These are phyloP conservation scores for Neopestalotiopsis sp. DNA, from an alignment of 2,329 filamentous ascomycete genomes.

Conservation along the genomic window DNA sequence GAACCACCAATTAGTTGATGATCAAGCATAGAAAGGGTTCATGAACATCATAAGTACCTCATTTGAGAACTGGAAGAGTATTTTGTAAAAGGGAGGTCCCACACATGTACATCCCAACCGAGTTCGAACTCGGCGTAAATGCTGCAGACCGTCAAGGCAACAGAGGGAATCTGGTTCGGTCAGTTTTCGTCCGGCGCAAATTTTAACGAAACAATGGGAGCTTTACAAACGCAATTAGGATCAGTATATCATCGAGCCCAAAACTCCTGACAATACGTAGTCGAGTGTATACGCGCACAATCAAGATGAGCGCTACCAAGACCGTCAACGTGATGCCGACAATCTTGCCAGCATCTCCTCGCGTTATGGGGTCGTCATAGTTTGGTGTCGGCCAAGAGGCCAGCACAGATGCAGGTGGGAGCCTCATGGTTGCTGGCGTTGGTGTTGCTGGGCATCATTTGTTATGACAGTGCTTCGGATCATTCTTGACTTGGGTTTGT, in stretches of 20 bases:
- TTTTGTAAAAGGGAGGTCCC: conserved; percentile 15
- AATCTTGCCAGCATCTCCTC: conserved; percentile 34
- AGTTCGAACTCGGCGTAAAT: conserved; percentile 28
- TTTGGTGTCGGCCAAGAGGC: conserved; percentile 38
- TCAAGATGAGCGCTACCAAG: conserved; percentile 36
- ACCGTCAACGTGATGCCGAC: conserved; percentile 31
- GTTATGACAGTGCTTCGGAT: not conserved
- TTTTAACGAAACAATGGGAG: not conserved
- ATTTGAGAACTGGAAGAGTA: not conserved
- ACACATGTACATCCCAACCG: conserved; percentile 35
- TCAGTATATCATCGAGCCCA: conserved; percentile 30
- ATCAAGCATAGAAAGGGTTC: not conserved
- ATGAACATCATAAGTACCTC: not conserved
- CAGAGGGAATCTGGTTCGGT: conserved; percentile 25
- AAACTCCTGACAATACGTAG: conserved; percentile 39
- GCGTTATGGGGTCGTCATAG: conserved; percentile 36
- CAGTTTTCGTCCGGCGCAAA: not conserved
- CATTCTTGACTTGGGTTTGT: not conserved
- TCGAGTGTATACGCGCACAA: conserved; percentile 41
- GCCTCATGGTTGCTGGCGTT: conserved; percentile 27
- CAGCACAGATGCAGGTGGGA: conserved; percentile 28
- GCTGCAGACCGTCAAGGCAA: conserved; percentile 30
- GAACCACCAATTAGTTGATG: not conserved
- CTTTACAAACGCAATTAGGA: conserved; percentile 17
- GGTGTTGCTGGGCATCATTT: not conserved